Base-by-base conservation (phyloP, 441 rosid genomes). In the Flueggea neowawraea region DNA sequence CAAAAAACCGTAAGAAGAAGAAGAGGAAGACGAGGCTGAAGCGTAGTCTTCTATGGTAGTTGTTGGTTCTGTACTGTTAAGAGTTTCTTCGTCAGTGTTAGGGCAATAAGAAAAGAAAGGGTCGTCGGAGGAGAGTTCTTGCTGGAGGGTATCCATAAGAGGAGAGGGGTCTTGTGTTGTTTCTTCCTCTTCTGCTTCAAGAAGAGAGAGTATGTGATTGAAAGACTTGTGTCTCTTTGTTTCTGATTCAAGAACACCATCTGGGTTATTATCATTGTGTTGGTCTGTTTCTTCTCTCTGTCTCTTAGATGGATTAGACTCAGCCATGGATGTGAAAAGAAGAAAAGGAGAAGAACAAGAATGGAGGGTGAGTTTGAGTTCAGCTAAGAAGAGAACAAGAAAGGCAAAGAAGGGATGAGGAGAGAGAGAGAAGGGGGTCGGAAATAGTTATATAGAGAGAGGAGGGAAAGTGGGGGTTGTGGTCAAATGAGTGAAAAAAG, bases 361-460 rank as follows among this genome's bases (percentile, higher is more conserved):
- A 12, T 6, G 47, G 45, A 4, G 41, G n/a, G 55, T 15, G 11
- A 8, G 6, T 22, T 22, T 22, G 28, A 22, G 28, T 22, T 22
- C 1, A 22, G 7, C 7, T n/a, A 39, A 55, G 36, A 43, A 39
- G n/a, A 31, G 60, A 8, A 36, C 4, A 31, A 12, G 58, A 31
- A 17, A 39, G 15, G 32, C 10, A 55, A 31, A 14, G 31, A 0
- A 31, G 31, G 60, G 60, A 57, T 57, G 60, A 57, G 16, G 60
- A 57, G 60, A 57, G 60, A 57, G 47, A 57, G 17, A n/a, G n/a
- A n/a, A 15, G 4, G 44, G 48, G 15, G 32, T 10, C 4, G 60
- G 59, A 17, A 57, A n/a, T 48, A 28, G 22, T 57, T 57, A 36
- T 57, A 57, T 57, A 57, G 60, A 57, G 58, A 55, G 2, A n/a